Percentiles rank a stretch among this genome's conserved stretches.
These are phyloP conservation scores for Saturnispora hagleri DNA, from an alignment of 805 yeast genomes.

Conservation along the genomic window DNA sequence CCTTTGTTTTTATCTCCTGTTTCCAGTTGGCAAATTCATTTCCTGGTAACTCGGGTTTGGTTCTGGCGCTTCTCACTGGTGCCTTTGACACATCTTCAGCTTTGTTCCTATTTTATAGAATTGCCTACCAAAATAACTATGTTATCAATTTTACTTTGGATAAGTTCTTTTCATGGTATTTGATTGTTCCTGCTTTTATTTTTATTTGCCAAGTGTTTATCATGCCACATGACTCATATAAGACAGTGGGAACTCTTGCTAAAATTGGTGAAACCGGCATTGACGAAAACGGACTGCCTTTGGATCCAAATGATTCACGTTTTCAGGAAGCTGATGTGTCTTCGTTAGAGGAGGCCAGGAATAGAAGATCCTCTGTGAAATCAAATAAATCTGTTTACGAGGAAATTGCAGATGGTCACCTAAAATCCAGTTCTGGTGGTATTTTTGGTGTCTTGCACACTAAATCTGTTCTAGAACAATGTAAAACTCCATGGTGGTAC, in stretches of 20 bases:
- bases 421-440: constrained; percentile 49
- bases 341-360: constrained; percentile 14
- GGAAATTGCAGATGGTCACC: constrained; percentile 50
- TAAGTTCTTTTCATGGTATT: constrained; percentile 56
- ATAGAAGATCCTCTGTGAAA: constrained; percentile 31
- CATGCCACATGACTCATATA: constrained; percentile 75
- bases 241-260: constrained; percentile 58
- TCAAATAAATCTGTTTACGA: constrained; percentile 51
- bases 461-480: constrained; percentile 30
- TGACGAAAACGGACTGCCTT: constrained; percentile 57
- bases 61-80: constrained; percentile 81
- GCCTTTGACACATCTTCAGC: constrained; percentile 93
- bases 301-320: constrained; percentile 37
- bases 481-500: constrained; percentile 61
- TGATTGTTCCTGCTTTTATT: constrained; percentile 73
- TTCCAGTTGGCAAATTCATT: constrained; percentile 86
- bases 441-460: constrained; percentile 77
- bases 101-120: constrained; percentile 63
- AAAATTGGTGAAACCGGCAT: constrained; percentile 65
- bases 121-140: constrained; percentile 43
- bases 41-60: constrained; percentile 72
- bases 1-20: constrained; percentile 82
- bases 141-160: constrained; percentile 34
- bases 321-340: constrained; percentile 16
- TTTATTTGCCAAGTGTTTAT: constrained; percentile 61